Conservation (phyloP, 192 early-diverging fungal species). For the Chytriomyces hyalinus region DNA sequence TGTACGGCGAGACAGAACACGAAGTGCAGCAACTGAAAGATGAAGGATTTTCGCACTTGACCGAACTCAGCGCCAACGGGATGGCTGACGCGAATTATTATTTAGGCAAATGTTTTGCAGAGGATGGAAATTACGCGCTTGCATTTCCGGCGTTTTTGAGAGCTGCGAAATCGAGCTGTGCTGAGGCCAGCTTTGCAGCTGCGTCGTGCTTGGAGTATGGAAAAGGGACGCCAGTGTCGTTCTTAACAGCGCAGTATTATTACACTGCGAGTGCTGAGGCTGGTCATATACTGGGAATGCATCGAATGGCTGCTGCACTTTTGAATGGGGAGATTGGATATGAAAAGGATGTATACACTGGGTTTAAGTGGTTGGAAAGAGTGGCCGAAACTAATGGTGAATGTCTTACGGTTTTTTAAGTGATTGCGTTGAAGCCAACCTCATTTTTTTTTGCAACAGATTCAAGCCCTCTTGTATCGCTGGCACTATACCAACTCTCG, state of each 20-base stretch:
- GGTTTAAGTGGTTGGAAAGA: constrained; percentile 80
- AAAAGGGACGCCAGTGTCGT: constrained; percentile 63
- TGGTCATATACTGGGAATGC: constrained; percentile 66
- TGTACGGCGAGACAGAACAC: neutral
- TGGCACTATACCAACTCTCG: constrained; percentile 74
- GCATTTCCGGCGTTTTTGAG: constrained; percentile 75
- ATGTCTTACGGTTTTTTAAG: neutral
- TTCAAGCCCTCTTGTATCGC: constrained; percentile 65
- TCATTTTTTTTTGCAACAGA: constrained; percentile 27
- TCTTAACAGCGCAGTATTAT: constrained; percentile 68
- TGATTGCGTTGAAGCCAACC: neutral
- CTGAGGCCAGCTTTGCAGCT: constrained; percentile 69
- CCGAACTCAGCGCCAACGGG: constrained; percentile 61
- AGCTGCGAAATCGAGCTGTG: constrained; percentile 73
- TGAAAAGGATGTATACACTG: constrained; percentile 70
- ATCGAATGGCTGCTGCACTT: constrained; percentile 78
- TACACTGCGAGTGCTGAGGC: constrained; percentile 74
- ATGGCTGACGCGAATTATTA: constrained; percentile 65
- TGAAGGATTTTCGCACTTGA: constrained; percentile 71
- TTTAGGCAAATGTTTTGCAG: constrained; percentile 47
- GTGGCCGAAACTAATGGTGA: constrained; percentile 65
- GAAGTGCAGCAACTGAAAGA: constrained; percentile 46
- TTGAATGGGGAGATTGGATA: constrained; percentile 78
- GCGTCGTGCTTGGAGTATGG: constrained; percentile 72
- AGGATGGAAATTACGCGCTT: constrained; percentile 57